Evolutionary conservation across 306 rosid genomes (phyloP), one percentile per base, ranked within the genome.

Genomic region (Abrus precatorius): DNA sequence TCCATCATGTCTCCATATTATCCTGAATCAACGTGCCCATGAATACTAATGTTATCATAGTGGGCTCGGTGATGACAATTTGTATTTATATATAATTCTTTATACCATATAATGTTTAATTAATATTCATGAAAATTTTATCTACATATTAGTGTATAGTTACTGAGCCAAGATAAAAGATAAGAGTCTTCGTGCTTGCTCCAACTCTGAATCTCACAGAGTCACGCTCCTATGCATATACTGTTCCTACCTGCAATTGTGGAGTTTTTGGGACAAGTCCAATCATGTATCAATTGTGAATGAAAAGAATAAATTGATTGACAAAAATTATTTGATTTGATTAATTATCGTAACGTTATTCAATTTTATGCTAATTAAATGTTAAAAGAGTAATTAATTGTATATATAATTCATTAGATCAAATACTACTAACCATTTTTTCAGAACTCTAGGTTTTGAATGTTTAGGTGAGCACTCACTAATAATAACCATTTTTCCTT

Each of bases 401-500:
- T 36, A 36, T 36, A 36, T 36, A 36, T 36, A 36, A 36, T 36
- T 36, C 4, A 2, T 36, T 36, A 36, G 20, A 20, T 20, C 20
- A 20, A 20, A 20, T 33, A 63, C 52, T 30, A 61, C 10, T 47
- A 45, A 11, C 28, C 49, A 2, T 61, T 27, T 44, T 8, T 59
- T 74, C 8, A 3, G 12, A 75, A 60, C 5, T 45, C 11, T 30
- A 41, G 5, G 33, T 32, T 60, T 29, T 75, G 36, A 20, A 61
- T 33, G 32, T 33, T 61, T 62, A n/a, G 72, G 49, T 33, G n/a
- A 32, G 33, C 50, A 75, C 29, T 14, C 62, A 48, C 45, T 60
- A 44, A 40, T 63, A 13, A 13, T 12, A 32, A 2, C 20, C 13
- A 7, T 43, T 43, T 43, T 43, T 3, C 33, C n/a, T 41, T 3